Evolutionary conservation across 495 filamentous ascomycete genomes (phyloP).

Genomic region (Staphylotrichum tortipilum): DNA sequence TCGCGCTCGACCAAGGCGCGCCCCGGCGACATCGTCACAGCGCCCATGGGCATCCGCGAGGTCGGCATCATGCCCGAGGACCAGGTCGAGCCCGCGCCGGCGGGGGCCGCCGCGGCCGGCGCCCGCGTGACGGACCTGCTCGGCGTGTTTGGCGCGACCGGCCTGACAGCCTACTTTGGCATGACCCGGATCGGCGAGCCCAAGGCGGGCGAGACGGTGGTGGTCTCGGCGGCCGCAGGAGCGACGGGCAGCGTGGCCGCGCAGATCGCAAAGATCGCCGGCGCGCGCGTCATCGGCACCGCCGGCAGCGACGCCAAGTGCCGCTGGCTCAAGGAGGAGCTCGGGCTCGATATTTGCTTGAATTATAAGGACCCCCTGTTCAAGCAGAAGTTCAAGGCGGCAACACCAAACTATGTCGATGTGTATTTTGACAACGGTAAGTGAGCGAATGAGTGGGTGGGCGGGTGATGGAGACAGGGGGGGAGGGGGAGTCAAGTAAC

Average conservation of each 20-base stretch:
- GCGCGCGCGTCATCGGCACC: conserved; percentile 52
- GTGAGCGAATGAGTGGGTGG: neutral
- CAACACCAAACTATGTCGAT: conserved; percentile 54
- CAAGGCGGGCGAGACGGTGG: conserved; percentile 52
- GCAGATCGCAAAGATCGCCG: conserved; percentile 61
- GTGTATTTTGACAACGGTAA: conserved; percentile 59
- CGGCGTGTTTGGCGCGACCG: conserved; percentile 53
- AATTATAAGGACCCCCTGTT: conserved; percentile 59
- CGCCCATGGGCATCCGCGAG: conserved; percentile 52
- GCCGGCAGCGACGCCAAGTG: conserved; percentile 59
- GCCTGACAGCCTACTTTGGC: conserved; percentile 61
- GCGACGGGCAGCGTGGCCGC: conserved; percentile 61
- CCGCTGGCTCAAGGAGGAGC: conserved; percentile 47
- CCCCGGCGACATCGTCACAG: conserved; percentile 47
- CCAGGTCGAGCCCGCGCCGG: conserved; percentile 36
- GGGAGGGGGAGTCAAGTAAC: too few relatives aligned
- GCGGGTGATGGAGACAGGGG: too few relatives aligned
- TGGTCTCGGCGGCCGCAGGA: conserved; percentile 62
- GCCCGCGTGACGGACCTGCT: conserved; percentile 50
- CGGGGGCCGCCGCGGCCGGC: conserved; percentile 38
- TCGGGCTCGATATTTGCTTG: conserved; percentile 56
- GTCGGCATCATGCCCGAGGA: conserved; percentile 45
- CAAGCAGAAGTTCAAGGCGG: conserved; percentile 45
- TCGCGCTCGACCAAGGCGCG: conserved; percentile 35
- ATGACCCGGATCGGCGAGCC: conserved; percentile 51